These are phyloP conservation scores for Polyporus arcularius DNA, from an alignment of 768 basidiomycete genomes.

Conservation along the genomic window DNA sequence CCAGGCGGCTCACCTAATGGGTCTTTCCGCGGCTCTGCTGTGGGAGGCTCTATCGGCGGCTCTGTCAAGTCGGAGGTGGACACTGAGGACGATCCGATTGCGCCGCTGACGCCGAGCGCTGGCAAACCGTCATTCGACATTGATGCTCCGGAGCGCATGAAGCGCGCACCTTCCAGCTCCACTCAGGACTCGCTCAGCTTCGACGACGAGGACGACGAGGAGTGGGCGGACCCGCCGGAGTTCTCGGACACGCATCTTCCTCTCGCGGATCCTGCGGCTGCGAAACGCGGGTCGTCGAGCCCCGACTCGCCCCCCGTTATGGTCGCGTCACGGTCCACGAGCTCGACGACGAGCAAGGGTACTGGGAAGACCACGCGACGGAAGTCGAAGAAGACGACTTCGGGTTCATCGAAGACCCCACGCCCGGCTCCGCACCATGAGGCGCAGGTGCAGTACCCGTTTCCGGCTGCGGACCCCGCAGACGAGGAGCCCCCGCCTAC, in stretches of 20 bases:
- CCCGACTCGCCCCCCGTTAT: slow-evolving; percentile 11
- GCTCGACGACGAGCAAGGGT: slow-evolving; percentile 21
- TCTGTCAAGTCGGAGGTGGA: slow-evolving; percentile 58
- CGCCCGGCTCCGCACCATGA: slow-evolving; percentile 5
- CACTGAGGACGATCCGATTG: slow-evolving; percentile 72
- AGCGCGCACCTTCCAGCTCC: slow-evolving; percentile 25
- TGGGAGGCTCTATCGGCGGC: slow-evolving; percentile 38
- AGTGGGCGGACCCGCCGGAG: slow-evolving; percentile 64
- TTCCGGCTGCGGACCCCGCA: slow-evolving; percentile 51
- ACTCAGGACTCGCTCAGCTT: slow-evolving; percentile 36
- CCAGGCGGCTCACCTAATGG: slow-evolving; percentile 1
- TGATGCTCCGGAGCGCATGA: slow-evolving; percentile 26
- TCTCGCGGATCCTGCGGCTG: slow-evolving; percentile 3
- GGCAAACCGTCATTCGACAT: slow-evolving; percentile 31
- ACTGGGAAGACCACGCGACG: slow-evolving; percentile 29
- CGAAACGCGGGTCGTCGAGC: background rate
- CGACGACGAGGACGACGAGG: slow-evolving; percentile 49
- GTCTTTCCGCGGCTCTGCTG: slow-evolving; percentile 32
- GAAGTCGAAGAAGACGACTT: slow-evolving; percentile 40
- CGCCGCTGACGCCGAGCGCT: slow-evolving; percentile 70
- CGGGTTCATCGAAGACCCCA: slow-evolving; percentile 7
- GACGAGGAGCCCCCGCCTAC: slow-evolving; percentile 24
- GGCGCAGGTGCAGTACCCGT: slow-evolving; percentile 54
- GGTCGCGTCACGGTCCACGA: slow-evolving; percentile 21
- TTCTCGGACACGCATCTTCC: slow-evolving; percentile 21